Evolutionary conservation across 2,329 filamentous ascomycete genomes (phyloP).

Genomic region (Apiospora pterosperma): DNA sequence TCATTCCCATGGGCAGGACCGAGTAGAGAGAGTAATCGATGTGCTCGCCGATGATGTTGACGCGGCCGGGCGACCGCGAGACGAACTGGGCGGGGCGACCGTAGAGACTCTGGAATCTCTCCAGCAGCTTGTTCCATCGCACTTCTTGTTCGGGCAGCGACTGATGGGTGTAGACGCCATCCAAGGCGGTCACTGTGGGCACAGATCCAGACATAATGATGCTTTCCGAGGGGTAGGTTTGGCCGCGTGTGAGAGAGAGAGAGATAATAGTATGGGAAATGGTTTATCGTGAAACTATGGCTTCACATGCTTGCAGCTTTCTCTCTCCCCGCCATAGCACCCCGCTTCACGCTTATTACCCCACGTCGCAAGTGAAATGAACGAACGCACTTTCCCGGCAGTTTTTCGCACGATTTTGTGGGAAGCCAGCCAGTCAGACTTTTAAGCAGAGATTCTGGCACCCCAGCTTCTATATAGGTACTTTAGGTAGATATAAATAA

Average conservation of each 20-base stretch:
- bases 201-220: conserved; percentile 56
- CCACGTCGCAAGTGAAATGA: not conserved
- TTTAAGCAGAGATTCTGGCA: not conserved
- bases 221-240: not conserved
- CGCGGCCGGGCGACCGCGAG: conserved; percentile 84
- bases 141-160: conserved; percentile 63
- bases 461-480: not conserved
- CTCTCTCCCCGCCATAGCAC: not conserved
- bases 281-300: not conserved
- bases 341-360: not conserved
- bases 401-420: not conserved
- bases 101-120: conserved; percentile 68
- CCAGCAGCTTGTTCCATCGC: conserved; percentile 73
- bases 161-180: conserved; percentile 79
- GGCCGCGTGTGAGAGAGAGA: not conserved
- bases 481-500: not conserved
- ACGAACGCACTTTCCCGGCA: not conserved
- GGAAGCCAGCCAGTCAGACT: not conserved
- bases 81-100: conserved; percentile 74
- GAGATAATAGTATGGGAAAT: not conserved
- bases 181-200: conserved; percentile 70
- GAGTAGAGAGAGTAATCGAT: conserved; percentile 98
- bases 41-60: conserved; percentile 99
- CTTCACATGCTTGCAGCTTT: not conserved
- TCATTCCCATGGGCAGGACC: conserved; percentile 92